phyloP scores from a whole-genome alignment of 2,329 filamentous ascomycete genomes.

The Calonectria pteridis region DNA sequence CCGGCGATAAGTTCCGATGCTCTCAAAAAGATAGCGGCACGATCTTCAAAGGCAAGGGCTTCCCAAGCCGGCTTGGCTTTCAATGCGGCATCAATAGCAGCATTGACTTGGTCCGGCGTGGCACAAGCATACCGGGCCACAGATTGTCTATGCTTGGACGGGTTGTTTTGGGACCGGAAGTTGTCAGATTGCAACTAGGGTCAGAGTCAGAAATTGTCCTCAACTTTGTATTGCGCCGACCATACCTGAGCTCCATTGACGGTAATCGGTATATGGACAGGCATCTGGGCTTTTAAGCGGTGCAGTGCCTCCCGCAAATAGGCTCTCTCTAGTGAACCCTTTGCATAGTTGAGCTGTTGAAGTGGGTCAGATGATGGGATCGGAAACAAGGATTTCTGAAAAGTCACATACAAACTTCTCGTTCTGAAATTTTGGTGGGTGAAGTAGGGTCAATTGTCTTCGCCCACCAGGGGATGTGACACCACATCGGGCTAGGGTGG shows the following conservation, averaged over 20 bases:
- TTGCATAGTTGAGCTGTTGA: not conserved
- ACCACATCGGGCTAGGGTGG: not conserved
- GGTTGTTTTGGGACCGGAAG: not conserved
- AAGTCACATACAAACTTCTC: not conserved
- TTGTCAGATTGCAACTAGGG: not conserved
- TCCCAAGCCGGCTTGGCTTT: slow-evolving; percentile 1
- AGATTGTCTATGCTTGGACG: not conserved
- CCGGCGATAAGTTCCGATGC: not conserved
- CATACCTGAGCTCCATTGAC: not conserved
- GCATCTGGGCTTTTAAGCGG: not conserved
- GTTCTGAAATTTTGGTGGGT: not conserved
- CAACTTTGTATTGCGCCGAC: not conserved
- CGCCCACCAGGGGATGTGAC: not conserved
- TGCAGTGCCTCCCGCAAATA: not conserved
- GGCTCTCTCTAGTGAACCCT: not conserved
- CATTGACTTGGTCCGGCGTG: not conserved
- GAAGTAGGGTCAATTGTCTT: not conserved
- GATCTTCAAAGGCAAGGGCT: not conserved
- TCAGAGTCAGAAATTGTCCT: not conserved
- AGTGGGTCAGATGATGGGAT: not conserved
- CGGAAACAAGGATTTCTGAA: too few species aligned
- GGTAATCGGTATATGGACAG: not conserved
- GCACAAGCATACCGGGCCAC: not conserved
- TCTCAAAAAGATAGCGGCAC: not conserved
- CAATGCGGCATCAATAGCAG: not conserved